phyloP scores from a whole-genome alignment of 2,329 filamentous ascomycete species.

The Xylaria sp. region DNA sequence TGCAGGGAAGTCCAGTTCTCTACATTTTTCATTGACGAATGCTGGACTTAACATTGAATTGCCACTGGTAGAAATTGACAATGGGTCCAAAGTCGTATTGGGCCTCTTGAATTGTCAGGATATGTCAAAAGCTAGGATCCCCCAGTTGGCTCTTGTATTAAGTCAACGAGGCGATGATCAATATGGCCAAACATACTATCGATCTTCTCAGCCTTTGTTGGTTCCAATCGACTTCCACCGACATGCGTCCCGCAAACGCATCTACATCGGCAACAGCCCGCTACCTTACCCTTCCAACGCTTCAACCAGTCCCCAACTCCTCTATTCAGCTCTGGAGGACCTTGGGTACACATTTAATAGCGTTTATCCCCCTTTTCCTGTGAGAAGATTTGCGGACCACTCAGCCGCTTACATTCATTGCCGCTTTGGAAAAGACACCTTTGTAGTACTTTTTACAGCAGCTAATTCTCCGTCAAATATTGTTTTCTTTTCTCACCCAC shows the following conservation, averaged over 20 bases:
- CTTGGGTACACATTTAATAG: not conserved
- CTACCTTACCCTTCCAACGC: not conserved
- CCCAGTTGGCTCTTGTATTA: constrained; percentile 1
- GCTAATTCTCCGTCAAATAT: not conserved
- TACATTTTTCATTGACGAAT: constrained; percentile 19
- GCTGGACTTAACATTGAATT: constrained; percentile 23
- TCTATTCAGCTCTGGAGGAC: not conserved
- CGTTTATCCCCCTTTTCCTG: not conserved
- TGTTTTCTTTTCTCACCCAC: not conserved
- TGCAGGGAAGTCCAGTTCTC: not conserved
- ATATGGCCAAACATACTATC: constrained; percentile 3
- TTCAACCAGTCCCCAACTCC: not conserved
- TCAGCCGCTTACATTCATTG: not conserved
- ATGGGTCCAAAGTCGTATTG: not conserved
- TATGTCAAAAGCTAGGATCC: not conserved
- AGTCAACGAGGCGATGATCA: not conserved
- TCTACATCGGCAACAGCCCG: not conserved
- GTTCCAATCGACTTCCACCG: not conserved
- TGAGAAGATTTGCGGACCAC: not conserved
- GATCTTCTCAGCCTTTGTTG: not conserved
- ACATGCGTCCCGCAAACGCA: not conserved
- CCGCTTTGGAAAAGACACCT: not conserved
- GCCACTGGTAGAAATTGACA: constrained; percentile 14
- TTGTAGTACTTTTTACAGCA: not conserved
- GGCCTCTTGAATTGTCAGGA: constrained; percentile 11